phyloP scores from a whole-genome alignment of 371 early-diverging fungal genomes.

The Mucor indicus region DNA sequence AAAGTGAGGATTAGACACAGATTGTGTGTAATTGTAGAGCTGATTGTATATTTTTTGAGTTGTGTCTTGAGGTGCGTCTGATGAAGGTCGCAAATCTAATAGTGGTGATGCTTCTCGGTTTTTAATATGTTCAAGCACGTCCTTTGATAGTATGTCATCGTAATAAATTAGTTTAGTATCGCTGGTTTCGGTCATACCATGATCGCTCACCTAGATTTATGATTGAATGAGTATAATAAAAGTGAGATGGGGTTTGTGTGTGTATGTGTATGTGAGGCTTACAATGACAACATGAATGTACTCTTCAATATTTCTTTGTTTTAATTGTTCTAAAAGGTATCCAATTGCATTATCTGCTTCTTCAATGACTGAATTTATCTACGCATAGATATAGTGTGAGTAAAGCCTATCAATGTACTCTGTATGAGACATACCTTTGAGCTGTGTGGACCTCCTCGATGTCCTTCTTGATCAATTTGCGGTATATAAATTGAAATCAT shows the following conservation, averaged over 20 bases:
- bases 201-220: slow-evolving; percentile 70
- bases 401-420: background rate
- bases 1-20: slow-evolving; percentile 49
- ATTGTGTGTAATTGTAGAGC: slow-evolving; percentile 31
- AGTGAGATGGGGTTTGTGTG: too few species aligned
- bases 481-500: slow-evolving; percentile 79
- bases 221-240: background rate
- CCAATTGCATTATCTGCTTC: slow-evolving; percentile 69
- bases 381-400: background rate
- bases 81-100: slow-evolving; percentile 46
- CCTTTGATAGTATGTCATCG: slow-evolving; percentile 62
- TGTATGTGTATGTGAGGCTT: slow-evolving; percentile 18
- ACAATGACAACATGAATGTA: slow-evolving; percentile 83
- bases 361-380: slow-evolving; percentile 60
- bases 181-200: slow-evolving; percentile 81
- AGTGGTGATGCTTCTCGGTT: slow-evolving; percentile 37
- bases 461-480: slow-evolving; percentile 84
- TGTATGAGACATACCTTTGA: slow-evolving; percentile 25
- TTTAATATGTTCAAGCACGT: slow-evolving; percentile 26
- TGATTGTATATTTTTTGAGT: slow-evolving; percentile 28
- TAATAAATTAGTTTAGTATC: slow-evolving; percentile 63
- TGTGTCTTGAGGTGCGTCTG: slow-evolving; percentile 27
- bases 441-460: slow-evolving; percentile 75
- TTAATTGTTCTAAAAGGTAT: slow-evolving; percentile 54
- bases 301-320: slow-evolving; percentile 53